Conservation (phyloP, 129 eudicot genomes). For the Sambucus nigra region DNA sequence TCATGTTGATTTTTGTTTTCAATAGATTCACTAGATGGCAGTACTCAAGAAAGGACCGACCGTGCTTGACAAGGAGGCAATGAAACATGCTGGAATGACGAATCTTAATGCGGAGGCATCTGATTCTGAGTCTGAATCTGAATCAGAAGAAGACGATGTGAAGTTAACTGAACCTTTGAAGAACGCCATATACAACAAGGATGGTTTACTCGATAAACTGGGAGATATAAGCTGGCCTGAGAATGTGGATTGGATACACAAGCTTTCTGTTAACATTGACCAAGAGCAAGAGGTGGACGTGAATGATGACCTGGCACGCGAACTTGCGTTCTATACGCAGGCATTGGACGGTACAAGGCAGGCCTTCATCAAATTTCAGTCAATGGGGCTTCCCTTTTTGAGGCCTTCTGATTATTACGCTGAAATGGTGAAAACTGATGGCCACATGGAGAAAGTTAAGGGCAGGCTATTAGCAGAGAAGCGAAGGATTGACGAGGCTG, state of each 20-base stretch:
- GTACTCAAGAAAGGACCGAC: constrained; percentile 1
- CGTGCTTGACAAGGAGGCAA: background rate
- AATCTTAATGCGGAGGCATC: constrained; percentile 25
- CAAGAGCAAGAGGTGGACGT: constrained; percentile 66
- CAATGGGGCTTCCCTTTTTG: constrained; percentile 62
- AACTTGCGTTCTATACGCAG: constrained; percentile 76
- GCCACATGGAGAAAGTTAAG: constrained; percentile 87
- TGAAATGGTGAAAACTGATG: constrained; percentile 82
- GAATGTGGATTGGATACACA: constrained; percentile 46
- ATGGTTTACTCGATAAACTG: constrained; percentile 51
- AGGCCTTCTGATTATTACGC: constrained; percentile 86
- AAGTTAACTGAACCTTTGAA: constrained; percentile 45
- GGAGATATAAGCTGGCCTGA: constrained; percentile 54
- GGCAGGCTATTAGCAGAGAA: constrained; percentile 64
- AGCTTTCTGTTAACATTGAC: constrained; percentile 38
- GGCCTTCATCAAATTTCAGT: constrained; percentile 57
- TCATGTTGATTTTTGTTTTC: background rate
- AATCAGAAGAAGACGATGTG: constrained; percentile 37
- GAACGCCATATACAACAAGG: constrained; percentile 44
- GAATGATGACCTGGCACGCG: constrained; percentile 70
- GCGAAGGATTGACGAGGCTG: constrained; percentile 72
- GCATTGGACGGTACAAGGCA: constrained; percentile 74
- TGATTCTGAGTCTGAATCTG: constrained; percentile 34
- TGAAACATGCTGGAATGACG: constrained; percentile 7
- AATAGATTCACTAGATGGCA: constrained; percentile 5